Conservation (phyloP, 2,329 filamentous ascomycete species). For the Cercospora sesami region DNA sequence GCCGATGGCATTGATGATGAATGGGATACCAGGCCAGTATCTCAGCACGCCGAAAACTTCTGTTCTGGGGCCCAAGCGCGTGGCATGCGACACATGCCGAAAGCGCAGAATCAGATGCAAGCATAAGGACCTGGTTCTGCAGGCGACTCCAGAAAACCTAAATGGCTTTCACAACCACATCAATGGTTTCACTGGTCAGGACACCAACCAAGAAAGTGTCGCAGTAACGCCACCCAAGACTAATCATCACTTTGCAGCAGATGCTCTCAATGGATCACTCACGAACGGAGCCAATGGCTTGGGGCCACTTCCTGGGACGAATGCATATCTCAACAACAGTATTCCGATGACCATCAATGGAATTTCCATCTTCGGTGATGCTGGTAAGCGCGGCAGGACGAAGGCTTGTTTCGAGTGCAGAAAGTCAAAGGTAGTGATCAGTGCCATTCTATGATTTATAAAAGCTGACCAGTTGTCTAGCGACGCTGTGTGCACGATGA, state of each 20-base stretch:
- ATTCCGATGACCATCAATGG: slow-evolving; percentile 55
- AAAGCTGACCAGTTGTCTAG: slow-evolving; percentile 40
- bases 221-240: slow-evolving; percentile 29
- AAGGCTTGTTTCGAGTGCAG: slow-evolving; percentile 67
- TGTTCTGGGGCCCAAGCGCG: slow-evolving; percentile 59
- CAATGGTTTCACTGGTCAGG: slow-evolving; percentile 16
- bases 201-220: slow-evolving; percentile 33
- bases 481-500: slow-evolving; percentile 68
- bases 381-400: slow-evolving; percentile 47
- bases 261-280: slow-evolving; percentile 13
- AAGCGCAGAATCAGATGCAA: slow-evolving; percentile 64
- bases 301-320: slow-evolving; percentile 35
- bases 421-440: slow-evolving; percentile 61
- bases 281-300: slow-evolving; percentile 18
- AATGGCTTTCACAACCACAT: slow-evolving; percentile 18
- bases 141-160: slow-evolving; percentile 25
- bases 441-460: slow-evolving; percentile 12
- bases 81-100: slow-evolving; percentile 64
- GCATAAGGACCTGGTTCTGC: slow-evolving; percentile 58
- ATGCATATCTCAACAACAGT: slow-evolving; percentile 38
- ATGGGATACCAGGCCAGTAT: slow-evolving; percentile 36
- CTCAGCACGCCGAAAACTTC: slow-evolving; percentile 57
- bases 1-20: slow-evolving; percentile 34
- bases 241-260: slow-evolving; percentile 24
- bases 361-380: slow-evolving; percentile 57